Base-by-base conservation (phyloP, 1,284 basidiomycete species). In the Leccinum subrobustum region DNA sequence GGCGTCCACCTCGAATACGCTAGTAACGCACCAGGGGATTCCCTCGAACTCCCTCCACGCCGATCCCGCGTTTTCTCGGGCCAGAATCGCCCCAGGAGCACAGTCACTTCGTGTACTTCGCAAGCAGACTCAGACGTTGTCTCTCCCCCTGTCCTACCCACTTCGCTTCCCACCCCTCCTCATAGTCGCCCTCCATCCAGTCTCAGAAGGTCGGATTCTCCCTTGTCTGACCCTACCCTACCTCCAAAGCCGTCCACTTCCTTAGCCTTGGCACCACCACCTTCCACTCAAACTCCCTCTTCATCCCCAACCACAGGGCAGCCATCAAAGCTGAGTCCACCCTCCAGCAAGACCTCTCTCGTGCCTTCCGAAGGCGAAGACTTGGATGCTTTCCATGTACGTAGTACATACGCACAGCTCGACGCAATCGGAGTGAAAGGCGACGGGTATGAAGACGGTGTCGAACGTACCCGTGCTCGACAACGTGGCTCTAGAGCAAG, bases 401-500 rank as follows among this genome's bases (percentile, higher is more conserved):
- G 94, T 39, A 91, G 86, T 58, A 95, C 93, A 0, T 96, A 97
- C 70, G 95, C 94, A 0, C 83, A 92, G 62, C 81, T 97, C 14
- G 93, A 96, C 52, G 76, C 83, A 8, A 84, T 84, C 53, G 95
- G 95, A 20, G 95, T 97, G 31, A 91, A 87, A 69, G 95, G 95
- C 3, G 95, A 97, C 73, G 95, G 95, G 0, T 93, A 89, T 76
- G 90, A 91, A 66, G 93, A 96, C 66, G 95, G 95, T 39, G 82
- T 95, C 14, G 95, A 97, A 77, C 85, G 93, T 47, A 97, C 94
- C n/a, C 83, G 95, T 60, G 93, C 93, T n/a, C 84, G 91, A 55
- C 78, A 89, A 54, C 85, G 86, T 52, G 75, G 73, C 27, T 88
- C 83, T 69, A 78, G 84, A 65, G 79, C 78, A 20, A 87, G 83